Percentiles rank a stretch among this genome's conserved stretches.
phyloP scores from a whole-genome alignment of 1,284 basidiomycete species.

The Leccinum pallidistipes region DNA sequence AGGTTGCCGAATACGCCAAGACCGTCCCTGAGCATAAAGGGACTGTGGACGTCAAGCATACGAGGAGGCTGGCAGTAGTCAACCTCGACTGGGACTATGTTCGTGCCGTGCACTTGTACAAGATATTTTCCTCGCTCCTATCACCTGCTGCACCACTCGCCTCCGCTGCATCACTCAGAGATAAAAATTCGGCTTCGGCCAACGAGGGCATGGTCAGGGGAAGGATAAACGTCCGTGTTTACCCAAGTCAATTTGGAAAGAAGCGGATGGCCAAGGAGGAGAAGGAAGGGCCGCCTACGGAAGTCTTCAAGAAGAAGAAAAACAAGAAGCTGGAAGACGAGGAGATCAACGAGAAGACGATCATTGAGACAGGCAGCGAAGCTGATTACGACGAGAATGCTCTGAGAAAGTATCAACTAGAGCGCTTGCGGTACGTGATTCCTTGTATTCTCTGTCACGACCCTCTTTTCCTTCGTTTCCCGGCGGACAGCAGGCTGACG shows the following conservation, averaged over 20 bases:
- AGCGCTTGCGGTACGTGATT: conserved; percentile 75
- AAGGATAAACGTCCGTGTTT: conserved; percentile 78
- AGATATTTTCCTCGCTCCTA: conserved; percentile 90
- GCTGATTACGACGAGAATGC: conserved; percentile 87
- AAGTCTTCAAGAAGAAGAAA: conserved; percentile 69
- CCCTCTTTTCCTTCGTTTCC: not conserved
- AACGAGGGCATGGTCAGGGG: conserved; percentile 46
- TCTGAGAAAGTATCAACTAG: conserved; percentile 90
- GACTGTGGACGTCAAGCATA: conserved; percentile 44
- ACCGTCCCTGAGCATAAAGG: conserved; percentile 40
- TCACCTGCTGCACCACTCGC: conserved; percentile 52
- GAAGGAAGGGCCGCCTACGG: conserved; percentile 84
- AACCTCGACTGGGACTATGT: conserved; percentile 99
- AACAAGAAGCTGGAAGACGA: conserved; percentile 38
- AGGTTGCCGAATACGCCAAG: conserved; percentile 63
- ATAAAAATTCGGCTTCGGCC: conserved; percentile 2
- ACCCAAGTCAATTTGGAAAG: conserved; percentile 93
- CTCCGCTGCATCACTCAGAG: conserved; percentile 26
- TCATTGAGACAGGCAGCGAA: conserved; percentile 67
- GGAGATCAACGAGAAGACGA: conserved; percentile 63
- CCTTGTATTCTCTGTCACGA: not conserved
- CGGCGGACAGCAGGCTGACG: not conserved
- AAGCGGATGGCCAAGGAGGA: conserved; percentile 88
- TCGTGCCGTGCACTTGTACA: conserved; percentile 87
- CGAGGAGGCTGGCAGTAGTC: conserved; percentile 84